phyloP scores from a whole-genome alignment of 768 basidiomycete genomes.

The Hirschioporus abietinus region DNA sequence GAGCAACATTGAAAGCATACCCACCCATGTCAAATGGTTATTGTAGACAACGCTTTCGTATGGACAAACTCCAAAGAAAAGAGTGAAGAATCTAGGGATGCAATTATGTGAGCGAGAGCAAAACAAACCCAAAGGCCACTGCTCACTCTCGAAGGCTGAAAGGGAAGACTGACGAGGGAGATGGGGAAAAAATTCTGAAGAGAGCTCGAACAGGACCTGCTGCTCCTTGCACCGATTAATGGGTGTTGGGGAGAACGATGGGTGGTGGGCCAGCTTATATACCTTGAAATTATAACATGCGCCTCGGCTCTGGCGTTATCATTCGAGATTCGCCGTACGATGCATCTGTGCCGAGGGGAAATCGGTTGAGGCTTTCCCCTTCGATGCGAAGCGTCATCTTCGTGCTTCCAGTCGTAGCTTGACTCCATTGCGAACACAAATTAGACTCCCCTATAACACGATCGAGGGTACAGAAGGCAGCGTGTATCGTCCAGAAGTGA shows the following conservation, averaged over 20 bases:
- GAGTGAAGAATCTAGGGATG: no score
- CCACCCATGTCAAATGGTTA: no score
- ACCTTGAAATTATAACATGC: neutral
- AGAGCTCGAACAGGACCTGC: neutral
- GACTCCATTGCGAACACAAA: neutral
- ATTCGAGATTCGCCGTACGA: neutral
- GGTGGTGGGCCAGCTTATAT: neutral
- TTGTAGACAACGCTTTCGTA: no score
- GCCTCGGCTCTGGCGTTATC: neutral
- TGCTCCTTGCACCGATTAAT: neutral
- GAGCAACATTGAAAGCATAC: no score
- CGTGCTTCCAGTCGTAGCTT: no score
- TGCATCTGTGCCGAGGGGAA: neutral
- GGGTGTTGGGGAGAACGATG: neutral
- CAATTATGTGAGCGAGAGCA: no score
- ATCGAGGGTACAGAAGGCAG: neutral
- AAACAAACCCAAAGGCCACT: no score
- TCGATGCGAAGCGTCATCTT: neutral
- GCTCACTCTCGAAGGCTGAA: no score
- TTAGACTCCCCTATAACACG: neutral
- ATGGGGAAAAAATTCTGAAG: neutral
- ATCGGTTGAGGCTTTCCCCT: neutral
- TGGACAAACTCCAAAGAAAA: no score
- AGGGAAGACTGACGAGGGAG: no score
- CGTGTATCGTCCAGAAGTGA: neutral